phyloP scores from a whole-genome alignment of 2,329 filamentous ascomycete species.

The Orbilia ellipsospora region DNA sequence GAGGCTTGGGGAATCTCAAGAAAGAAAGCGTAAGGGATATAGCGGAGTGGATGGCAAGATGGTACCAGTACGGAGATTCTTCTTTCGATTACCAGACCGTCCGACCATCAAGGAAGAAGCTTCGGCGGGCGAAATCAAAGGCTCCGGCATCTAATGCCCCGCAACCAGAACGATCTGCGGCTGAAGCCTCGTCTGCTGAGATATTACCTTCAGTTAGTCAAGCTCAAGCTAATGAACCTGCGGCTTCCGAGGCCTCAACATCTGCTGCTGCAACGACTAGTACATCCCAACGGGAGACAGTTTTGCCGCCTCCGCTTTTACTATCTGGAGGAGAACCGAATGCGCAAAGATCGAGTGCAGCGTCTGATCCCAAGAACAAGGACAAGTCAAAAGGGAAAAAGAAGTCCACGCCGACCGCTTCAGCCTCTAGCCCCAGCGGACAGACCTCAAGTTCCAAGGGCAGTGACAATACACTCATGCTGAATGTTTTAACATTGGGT shows the following conservation, averaged over 20 bases:
- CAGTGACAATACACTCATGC: slow-evolving; percentile 42
- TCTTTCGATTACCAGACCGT: slow-evolving; percentile 46
- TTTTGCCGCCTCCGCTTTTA: slow-evolving; percentile 27
- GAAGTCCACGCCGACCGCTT: slow-evolving; percentile 15
- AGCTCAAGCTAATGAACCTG: not conserved
- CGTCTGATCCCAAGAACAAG: slow-evolving; percentile 10
- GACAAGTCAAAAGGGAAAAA: slow-evolving; percentile 26
- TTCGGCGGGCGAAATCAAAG: slow-evolving; percentile 31
- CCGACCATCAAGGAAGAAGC: slow-evolving; percentile 42
- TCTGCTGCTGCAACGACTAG: slow-evolving; percentile 24
- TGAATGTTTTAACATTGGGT: slow-evolving; percentile 58
- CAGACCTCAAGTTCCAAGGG: slow-evolving; percentile 24
- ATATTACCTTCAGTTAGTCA: not conserved
- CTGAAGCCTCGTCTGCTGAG: not conserved
- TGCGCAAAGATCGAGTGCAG: slow-evolving; percentile 7
- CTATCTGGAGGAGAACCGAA: slow-evolving; percentile 12
- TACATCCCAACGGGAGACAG: slow-evolving; percentile 23
- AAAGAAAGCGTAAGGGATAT: slow-evolving; percentile 51
- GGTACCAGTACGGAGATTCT: slow-evolving; percentile 50
- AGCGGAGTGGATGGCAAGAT: slow-evolving; percentile 53
- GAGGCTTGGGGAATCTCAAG: slow-evolving; percentile 55
- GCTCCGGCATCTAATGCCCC: slow-evolving; percentile 1
- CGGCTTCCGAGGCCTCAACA: slow-evolving; percentile 8
- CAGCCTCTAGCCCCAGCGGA: slow-evolving; percentile 13
- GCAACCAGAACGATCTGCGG: not conserved